phyloP scores from a whole-genome alignment of 306 rosid species.

The Vigna trinervia region DNA sequence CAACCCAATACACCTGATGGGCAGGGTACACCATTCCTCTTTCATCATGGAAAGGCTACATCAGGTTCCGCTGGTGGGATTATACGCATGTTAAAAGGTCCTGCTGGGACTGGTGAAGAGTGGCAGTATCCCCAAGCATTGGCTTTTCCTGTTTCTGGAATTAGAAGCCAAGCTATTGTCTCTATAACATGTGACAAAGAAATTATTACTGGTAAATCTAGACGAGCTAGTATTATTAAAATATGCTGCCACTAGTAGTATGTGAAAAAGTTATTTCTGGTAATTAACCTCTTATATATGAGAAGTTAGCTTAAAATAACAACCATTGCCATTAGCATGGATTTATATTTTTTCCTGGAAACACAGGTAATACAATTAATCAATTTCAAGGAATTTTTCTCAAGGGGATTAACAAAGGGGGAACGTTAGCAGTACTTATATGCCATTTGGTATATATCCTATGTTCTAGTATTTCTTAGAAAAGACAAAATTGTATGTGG shows the following conservation, averaged over 20 bases:
- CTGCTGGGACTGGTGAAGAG: slow-evolving; percentile 70
- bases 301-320: background rate
- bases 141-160: slow-evolving; percentile 88
- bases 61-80: slow-evolving; percentile 74
- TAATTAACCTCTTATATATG: background rate
- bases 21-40: slow-evolving; percentile 94
- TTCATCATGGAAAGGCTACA: slow-evolving; percentile 79
- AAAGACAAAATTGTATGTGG: slow-evolving; percentile 3
- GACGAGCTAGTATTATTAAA: slow-evolving; percentile 23
- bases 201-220: slow-evolving; percentile 79
- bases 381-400: slow-evolving; percentile 33
- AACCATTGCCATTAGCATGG: background rate
- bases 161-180: slow-evolving; percentile 83
- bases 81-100: slow-evolving; percentile 88
- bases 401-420: background rate
- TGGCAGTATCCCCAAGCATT: slow-evolving; percentile 88
- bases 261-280: slow-evolving; percentile 1
- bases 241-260: slow-evolving; percentile 34
- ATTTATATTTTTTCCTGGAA: background rate
- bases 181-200: slow-evolving; percentile 86
- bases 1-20: slow-evolving; percentile 99
- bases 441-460: slow-evolving; percentile 10
- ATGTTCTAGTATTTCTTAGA: slow-evolving; percentile 9
- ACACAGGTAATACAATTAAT: slow-evolving; percentile 11
- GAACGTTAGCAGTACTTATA: slow-evolving; percentile 22